Evolutionary conservation across 495 filamentous ascomycete genomes (phyloP).

Genomic region (Bacidia rubella): DNA sequence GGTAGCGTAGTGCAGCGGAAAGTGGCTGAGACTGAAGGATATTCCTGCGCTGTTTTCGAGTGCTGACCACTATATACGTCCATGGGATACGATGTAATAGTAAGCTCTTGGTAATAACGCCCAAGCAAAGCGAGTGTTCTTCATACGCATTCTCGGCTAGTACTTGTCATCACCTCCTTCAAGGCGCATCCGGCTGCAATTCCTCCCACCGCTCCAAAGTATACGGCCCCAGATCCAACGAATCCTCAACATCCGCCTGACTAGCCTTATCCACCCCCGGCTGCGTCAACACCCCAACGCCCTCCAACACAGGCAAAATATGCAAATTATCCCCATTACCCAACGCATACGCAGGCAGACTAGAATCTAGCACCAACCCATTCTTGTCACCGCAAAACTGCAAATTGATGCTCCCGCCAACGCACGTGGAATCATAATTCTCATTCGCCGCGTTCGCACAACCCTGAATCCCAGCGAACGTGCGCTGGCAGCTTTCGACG

Average conservation of each 20-base stretch:
- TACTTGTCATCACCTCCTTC: no score
- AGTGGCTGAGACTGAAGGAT: no score
- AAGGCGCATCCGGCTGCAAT: no score
- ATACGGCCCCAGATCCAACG: neutral
- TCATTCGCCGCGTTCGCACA: neutral
- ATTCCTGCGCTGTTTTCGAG: no score
- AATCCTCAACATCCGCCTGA: neutral
- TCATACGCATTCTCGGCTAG: no score
- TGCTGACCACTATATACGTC: no score
- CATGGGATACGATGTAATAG: no score
- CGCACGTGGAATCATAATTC: neutral
- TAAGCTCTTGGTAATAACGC: no score
- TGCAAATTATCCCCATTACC: neutral
- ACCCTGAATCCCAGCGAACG: neutral
- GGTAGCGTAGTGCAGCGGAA: no score
- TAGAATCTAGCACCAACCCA: neutral
- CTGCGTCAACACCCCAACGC: neutral
- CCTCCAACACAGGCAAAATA: neutral
- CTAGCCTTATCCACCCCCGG: neutral
- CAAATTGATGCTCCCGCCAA: slow-evolving; percentile 1
- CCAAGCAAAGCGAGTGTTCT: no score
- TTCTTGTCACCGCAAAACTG: slow-evolving; percentile 4
- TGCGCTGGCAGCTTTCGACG: neutral
- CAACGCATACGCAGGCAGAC: neutral
- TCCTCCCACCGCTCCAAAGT: neutral